A percentile compares a stretch with the other conserved stretches of the same genome.
Evolutionary conservation across 345 rosid genomes (phyloP).

Genomic region (Chamaenerion angustifolium): DNA sequence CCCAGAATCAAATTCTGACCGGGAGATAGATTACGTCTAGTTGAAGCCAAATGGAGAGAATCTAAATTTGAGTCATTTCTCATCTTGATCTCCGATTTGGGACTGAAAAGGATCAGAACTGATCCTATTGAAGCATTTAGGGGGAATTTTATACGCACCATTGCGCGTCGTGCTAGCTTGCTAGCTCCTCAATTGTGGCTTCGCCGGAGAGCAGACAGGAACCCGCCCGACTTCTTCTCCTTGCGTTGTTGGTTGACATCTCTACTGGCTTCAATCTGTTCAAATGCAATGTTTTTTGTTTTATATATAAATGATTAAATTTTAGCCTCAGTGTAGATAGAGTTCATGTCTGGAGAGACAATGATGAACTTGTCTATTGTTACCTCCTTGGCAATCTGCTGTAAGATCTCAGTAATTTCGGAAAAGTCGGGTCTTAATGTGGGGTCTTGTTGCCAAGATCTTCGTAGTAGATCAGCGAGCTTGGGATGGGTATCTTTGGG

Average conservation of each 20-base stretch:
- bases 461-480: conserved; percentile 54
- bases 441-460: conserved; percentile 90
- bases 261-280: conserved; percentile 55
- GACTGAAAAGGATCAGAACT: background rate
- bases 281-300: background rate
- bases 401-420: conserved; percentile 51
- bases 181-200: conserved; percentile 40
- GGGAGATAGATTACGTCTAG: too few relatives aligned
- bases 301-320: background rate
- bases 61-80: too few relatives aligned
- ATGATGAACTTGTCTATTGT: background rate
- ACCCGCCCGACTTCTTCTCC: conserved; percentile 59
- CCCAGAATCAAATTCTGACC: too few relatives aligned
- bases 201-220: conserved; percentile 72
- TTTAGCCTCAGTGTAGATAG: background rate
- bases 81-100: too few relatives aligned
- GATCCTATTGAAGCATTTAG: background rate
- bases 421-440: conserved; percentile 72
- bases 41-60: too few relatives aligned
- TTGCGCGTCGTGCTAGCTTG: too few relatives aligned
- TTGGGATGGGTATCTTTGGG: conserved; percentile 55
- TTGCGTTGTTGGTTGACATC: conserved; percentile 41
- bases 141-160: background rate
- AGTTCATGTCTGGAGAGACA: background rate
- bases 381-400: conserved; percentile 71